phyloP scores from a whole-genome alignment of 495 filamentous ascomycete genomes.

The Thozetella sp. region DNA sequence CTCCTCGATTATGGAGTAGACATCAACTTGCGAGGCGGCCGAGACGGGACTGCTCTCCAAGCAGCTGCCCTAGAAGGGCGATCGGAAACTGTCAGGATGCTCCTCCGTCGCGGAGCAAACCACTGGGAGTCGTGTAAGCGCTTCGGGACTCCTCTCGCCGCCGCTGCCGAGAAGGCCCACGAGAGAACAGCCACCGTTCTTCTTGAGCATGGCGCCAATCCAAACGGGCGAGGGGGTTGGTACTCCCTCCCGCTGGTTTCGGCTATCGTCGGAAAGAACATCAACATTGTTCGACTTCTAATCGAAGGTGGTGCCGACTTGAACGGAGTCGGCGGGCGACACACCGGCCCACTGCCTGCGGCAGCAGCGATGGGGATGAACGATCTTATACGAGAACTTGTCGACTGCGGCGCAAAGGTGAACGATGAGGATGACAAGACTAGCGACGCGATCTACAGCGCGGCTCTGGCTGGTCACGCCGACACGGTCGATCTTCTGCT shows the following conservation, averaged over 20 bases:
- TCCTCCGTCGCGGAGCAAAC: background rate
- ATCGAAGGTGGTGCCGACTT: slow-evolving; percentile 9
- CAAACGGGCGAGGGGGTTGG: slow-evolving; percentile 9
- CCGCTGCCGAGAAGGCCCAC: slow-evolving; percentile 8
- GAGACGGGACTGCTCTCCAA: slow-evolving; percentile 21
- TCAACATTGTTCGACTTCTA: slow-evolving; percentile 8
- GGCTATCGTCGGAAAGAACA: slow-evolving; percentile 8
- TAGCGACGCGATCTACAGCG: slow-evolving; percentile 5
- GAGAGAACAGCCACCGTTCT: slow-evolving; percentile 2
- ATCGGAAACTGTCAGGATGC: slow-evolving; percentile 7
- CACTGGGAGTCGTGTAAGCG: slow-evolving; percentile 12
- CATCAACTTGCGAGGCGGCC: slow-evolving; percentile 9
- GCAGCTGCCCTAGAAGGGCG: slow-evolving; percentile 16
- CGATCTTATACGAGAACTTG: slow-evolving; percentile 1
- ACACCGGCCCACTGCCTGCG: slow-evolving; percentile 2
- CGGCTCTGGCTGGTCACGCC: slow-evolving; percentile 1
- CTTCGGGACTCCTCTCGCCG: slow-evolving; percentile 12
- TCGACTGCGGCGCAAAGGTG: slow-evolving; percentile 1
- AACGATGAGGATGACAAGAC: slow-evolving; percentile 6
- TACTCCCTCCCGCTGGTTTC: slow-evolving; percentile 13
- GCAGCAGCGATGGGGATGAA: slow-evolving; percentile 4
- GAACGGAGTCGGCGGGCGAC: slow-evolving; percentile 2
- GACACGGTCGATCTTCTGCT: slow-evolving; percentile 7
- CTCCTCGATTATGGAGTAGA: slow-evolving; percentile 11
- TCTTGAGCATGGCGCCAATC: slow-evolving; percentile 8